phyloP scores from a whole-genome alignment of 192 early-diverging fungal species.

The Funneliformis geosporum region DNA sequence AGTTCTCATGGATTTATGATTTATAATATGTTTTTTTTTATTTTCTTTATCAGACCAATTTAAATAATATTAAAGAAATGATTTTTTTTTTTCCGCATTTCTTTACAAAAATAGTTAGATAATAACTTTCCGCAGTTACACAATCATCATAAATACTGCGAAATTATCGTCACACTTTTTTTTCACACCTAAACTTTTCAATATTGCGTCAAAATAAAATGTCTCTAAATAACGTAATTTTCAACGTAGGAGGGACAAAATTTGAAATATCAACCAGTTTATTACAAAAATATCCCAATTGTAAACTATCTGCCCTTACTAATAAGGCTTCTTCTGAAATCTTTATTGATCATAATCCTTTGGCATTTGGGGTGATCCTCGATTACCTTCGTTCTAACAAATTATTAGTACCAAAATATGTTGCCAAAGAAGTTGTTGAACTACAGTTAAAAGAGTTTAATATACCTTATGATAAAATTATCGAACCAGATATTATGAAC shows the following conservation, averaged over 20 bases:
- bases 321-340: background rate
- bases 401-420: constrained; percentile 6
- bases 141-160: too few species aligned
- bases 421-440: constrained; percentile 9
- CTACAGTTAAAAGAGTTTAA: constrained; percentile 16
- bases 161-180: background rate
- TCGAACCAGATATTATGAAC: background rate
- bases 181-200: background rate
- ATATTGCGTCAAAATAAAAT: background rate
- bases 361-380: constrained; percentile 14
- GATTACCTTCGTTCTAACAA: constrained; percentile 9
- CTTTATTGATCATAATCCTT: constrained; percentile 24
- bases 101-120: too few species aligned
- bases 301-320: background rate
- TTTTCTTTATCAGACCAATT: too few species aligned
- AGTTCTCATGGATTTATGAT: too few species aligned
- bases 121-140: too few species aligned
- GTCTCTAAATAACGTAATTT: background rate
- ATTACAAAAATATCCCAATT: background rate
- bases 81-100: too few species aligned
- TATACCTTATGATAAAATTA: constrained; percentile 12
- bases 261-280: constrained; percentile 13
- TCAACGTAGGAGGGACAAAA: constrained; percentile 18
- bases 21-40: too few species aligned
- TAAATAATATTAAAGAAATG: too few species aligned